Evolutionary conservation across 2,329 filamentous ascomycete species (phyloP), one percentile per base, ranked within the genome.

Genomic region (Aspergillus sp.): DNA sequence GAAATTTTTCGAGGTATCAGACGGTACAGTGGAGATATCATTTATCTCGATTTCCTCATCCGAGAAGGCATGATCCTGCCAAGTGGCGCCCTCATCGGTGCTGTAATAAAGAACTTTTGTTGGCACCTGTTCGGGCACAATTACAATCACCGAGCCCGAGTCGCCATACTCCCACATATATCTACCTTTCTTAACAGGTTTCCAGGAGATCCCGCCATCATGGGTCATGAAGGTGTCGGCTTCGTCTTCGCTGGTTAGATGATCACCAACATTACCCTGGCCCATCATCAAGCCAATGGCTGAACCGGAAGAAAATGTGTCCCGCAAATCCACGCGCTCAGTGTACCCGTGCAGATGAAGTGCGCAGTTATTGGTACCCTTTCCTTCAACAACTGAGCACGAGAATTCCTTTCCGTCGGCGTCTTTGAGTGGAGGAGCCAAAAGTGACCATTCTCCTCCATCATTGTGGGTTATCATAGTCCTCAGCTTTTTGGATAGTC

Each of bases 81-180:
- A 99, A 1, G 80, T 89, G 44, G 84, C 78, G 61, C 96, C 95
- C 70, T 93, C 89, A 69, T 99, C 89, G 11, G 87, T 79, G 15
- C 90, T 89, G 76, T 95, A 97, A 57, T 85, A 86, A 52, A 93
- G 78, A 1, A 80, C 76, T 62, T 89, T 88, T 4, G 89, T 91
- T 52, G 85, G 81, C 52, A 82, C 83, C 14, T 83, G 81, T 57
- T 91, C 86, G 68, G 89, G 85, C 21, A 93, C 92, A 49, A 99
- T 88, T 43, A 96, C 91, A 61, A 98, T 86, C 66, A 98, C 89
- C 6, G 91, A 95, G 27, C 95, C 95, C 73, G 96, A 91, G 67
- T 99, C 96, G 58, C 95, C 96, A 71, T 91, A 96, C 69, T 96
- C 91, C 91, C 92, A 99, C 68, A 90, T 89, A 81, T 92, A 96